phyloP scores from a whole-genome alignment of 2,329 filamentous ascomycete genomes.

The Microdochium trichocladiopsis region DNA sequence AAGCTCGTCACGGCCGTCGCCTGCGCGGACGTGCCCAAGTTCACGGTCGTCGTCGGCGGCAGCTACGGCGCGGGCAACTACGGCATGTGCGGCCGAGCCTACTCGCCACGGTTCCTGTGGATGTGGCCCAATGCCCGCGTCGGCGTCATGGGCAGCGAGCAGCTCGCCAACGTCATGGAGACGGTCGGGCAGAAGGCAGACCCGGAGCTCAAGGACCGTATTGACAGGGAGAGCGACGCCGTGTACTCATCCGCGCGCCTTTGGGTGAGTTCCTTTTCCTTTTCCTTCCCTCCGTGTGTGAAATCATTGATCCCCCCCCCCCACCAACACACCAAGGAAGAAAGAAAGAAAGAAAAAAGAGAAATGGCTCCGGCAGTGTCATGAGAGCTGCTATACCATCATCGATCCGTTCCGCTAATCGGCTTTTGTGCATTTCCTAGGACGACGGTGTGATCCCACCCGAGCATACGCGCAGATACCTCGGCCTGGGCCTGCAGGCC shows the following conservation, averaged over 20 bases:
- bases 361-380: no score
- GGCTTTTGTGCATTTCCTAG: constrained; percentile 30
- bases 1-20: constrained; percentile 95
- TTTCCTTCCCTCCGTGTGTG: constrained; percentile 3
- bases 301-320: neutral
- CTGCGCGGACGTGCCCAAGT: constrained; percentile 90
- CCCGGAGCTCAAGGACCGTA: constrained; percentile 71
- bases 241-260: constrained; percentile 81
- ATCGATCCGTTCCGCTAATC: no score
- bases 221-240: constrained; percentile 85
- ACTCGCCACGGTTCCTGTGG: constrained; percentile 85
- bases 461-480: constrained; percentile 64
- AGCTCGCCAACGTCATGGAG: constrained; percentile 89
- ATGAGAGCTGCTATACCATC: no score
- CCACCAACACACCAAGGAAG: neutral
- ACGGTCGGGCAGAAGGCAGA: constrained; percentile 81
- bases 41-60: constrained; percentile 91
- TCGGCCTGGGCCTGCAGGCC: constrained; percentile 66
- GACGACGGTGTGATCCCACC: constrained; percentile 77
- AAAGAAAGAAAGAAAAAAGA: no score
- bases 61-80: constrained; percentile 95
- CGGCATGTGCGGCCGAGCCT: constrained; percentile 95
- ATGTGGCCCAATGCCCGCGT: constrained; percentile 98
- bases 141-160: constrained; percentile 92
- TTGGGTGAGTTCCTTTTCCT: constrained; percentile 54